Evolutionary conservation across 331 rosid species (phyloP).

Genomic region (Pyracantha coccinea): DNA sequence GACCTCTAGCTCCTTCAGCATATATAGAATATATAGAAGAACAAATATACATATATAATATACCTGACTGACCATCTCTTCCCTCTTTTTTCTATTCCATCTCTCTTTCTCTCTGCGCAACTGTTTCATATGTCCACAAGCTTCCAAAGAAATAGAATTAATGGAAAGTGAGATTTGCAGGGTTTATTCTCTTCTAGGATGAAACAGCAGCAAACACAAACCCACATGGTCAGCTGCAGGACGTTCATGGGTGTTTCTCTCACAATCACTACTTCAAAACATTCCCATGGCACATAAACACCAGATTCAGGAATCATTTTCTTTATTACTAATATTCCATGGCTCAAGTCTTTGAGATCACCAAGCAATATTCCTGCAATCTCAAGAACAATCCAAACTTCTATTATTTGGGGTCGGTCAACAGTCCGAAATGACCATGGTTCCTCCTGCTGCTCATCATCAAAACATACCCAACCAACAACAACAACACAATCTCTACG

Average conservation of each 20-base stretch:
- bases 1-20: conserved; percentile 14
- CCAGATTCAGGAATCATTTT: not conserved
- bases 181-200: conserved; percentile 29
- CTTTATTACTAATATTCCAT: conserved; percentile 22
- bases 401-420: conserved; percentile 7
- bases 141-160: conserved; percentile 90
- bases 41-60: not conserved
- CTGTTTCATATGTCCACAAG: conserved; percentile 56
- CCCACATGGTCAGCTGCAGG: conserved; percentile 15
- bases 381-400: too few species aligned
- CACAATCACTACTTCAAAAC: not conserved
- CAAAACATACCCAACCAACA: conserved; percentile 33
- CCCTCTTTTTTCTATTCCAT: not conserved
- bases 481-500: conserved; percentile 15
- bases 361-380: not conserved
- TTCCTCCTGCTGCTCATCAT: conserved; percentile 39
- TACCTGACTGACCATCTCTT: conserved; percentile 50
- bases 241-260: conserved; percentile 42
- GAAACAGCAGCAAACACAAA: not conserved
- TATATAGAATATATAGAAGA: not conserved
- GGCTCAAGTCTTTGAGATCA: conserved; percentile 25
- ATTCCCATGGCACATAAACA: conserved; percentile 33
- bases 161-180: conserved; percentile 84
- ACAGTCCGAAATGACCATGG: conserved; percentile 66
- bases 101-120: conserved; percentile 27